Conservation (phyloP, 1,284 basidiomycete species). For the Melampsora americana region DNA sequence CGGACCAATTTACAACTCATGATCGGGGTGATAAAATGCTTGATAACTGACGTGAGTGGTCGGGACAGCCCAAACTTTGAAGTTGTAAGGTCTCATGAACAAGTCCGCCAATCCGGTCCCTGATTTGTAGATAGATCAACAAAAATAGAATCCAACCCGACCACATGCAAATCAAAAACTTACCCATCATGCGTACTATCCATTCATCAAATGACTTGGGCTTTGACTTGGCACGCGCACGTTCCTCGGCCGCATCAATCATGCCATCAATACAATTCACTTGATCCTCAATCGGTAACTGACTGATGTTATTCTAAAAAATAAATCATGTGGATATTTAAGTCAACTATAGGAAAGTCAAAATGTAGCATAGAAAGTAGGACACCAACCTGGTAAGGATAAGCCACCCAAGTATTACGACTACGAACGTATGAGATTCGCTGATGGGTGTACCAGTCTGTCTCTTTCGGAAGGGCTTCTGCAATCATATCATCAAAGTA, state of each 20-base stretch:
- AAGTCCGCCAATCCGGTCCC: constrained; percentile 58
- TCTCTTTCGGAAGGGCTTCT: constrained; percentile 57
- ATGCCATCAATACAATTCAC: constrained; percentile 59
- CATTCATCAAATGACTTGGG: constrained; percentile 58
- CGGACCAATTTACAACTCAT: not conserved
- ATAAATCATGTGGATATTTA: constrained; percentile 47
- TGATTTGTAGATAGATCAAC: constrained; percentile 10
- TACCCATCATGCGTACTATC: constrained; percentile 59
- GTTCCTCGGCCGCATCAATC: constrained; percentile 56
- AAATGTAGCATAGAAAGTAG: too few relatives aligned
- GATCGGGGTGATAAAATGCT: not conserved
- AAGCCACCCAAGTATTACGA: constrained; percentile 59
- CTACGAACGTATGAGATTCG: constrained; percentile 60
- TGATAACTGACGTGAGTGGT: constrained; percentile 54
- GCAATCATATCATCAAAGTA: constrained; percentile 60
- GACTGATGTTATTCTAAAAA: constrained; percentile 59
- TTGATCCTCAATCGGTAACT: constrained; percentile 58
- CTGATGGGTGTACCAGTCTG: constrained; percentile 60
- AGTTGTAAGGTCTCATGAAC: constrained; percentile 62
- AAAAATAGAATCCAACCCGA: not conserved
- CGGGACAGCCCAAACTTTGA: constrained; percentile 61
- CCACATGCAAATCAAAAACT: constrained; percentile 8
- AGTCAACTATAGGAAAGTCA: not conserved
- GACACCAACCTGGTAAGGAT: constrained; percentile 51
- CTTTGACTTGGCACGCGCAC: constrained; percentile 53